Evolutionary conservation across 2,329 filamentous ascomycete species (phyloP).

Genomic region (Diaporthe longicolla): DNA sequence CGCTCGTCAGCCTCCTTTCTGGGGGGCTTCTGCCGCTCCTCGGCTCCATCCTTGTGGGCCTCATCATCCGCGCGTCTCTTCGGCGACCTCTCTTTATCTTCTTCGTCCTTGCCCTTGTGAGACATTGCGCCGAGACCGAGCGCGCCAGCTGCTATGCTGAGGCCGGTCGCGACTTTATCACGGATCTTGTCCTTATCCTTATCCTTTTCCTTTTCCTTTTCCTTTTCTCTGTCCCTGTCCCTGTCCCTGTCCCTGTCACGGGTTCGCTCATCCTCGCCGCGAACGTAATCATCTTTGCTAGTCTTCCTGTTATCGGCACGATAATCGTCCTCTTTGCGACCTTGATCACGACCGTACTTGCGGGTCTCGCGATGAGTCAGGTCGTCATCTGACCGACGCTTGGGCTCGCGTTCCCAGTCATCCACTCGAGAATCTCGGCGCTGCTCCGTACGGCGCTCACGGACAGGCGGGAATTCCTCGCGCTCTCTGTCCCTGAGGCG

Average conservation of each 20-base stretch:
- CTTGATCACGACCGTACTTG: slow-evolving; percentile 37
- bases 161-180: slow-evolving; percentile 63
- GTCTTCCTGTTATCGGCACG: slow-evolving; percentile 45
- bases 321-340: slow-evolving; percentile 40
- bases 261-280: slow-evolving; percentile 49
- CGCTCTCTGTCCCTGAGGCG: slow-evolving; percentile 48
- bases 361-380: slow-evolving; percentile 43
- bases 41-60: slow-evolving; percentile 37
- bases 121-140: slow-evolving; percentile 59
- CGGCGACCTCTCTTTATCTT: slow-evolving; percentile 51
- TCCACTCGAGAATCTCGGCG: slow-evolving; percentile 45
- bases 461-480: slow-evolving; percentile 54
- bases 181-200: slow-evolving; percentile 59
- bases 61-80: slow-evolving; percentile 49
- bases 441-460: slow-evolving; percentile 41
- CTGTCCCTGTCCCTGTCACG: slow-evolving; percentile 54
- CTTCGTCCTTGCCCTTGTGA: slow-evolving; percentile 57
- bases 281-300: slow-evolving; percentile 47
- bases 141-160: slow-evolving; percentile 64
- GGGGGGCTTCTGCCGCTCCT: slow-evolving; percentile 42
- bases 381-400: slow-evolving; percentile 50
- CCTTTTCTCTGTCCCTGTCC: slow-evolving; percentile 55
- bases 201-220: slow-evolving; percentile 56
- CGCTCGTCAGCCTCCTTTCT: slow-evolving; percentile 46
- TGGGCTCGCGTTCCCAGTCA: slow-evolving; percentile 46